Base-by-base conservation (phyloP, 805 yeast genomes). In the Barnettozyma pratensis region DNA sequence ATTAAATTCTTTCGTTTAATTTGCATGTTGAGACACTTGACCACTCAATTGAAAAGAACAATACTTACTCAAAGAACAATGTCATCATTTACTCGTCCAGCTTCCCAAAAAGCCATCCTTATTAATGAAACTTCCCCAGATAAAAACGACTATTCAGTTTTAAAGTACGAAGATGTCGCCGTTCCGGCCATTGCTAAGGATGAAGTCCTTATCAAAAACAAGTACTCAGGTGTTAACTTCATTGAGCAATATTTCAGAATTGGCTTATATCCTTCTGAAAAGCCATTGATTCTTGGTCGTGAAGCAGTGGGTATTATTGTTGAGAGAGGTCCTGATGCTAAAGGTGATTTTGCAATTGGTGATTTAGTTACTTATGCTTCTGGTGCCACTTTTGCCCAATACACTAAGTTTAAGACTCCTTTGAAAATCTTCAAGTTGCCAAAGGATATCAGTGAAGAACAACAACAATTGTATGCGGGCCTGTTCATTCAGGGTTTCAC, bases 221-320 rank as follows among this genome's bases (percentile, higher is more conserved):
- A 71, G 47, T 89, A 78, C 57, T 75, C 90, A 10, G 98, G 98
- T 34, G 70, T 89, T 59, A 89, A 89, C 58, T 86, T 78, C 70
- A 85, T 89, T 54, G 97, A 91, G 59, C 72, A 81, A 4, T 91
- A 90, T 67, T 87, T 86, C 71, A 77, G 97, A 61, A 76, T 70
- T 44, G 97, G 97, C 5, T 59, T 85, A 5, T 91, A 91, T 60
- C 85, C 87, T 7, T 59, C 72, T 11, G 59, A 67, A 30, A 62
- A 68, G 42, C 97, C 98, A 0, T 75, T 71, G 53, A 67, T 79
- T 29, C 70, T 86, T 32, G 96, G 96, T 28, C 73, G 89, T 51
- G 88, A 82, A 58, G 92, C 88, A 3, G 66, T 80, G 26, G 96
- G 96, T 37, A 76, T 65, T 14, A 78, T 89, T 42, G 89, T 75